Base-by-base conservation (phyloP, 73 alveolate genomes). In the Paramecium tetraurelia region DNA sequence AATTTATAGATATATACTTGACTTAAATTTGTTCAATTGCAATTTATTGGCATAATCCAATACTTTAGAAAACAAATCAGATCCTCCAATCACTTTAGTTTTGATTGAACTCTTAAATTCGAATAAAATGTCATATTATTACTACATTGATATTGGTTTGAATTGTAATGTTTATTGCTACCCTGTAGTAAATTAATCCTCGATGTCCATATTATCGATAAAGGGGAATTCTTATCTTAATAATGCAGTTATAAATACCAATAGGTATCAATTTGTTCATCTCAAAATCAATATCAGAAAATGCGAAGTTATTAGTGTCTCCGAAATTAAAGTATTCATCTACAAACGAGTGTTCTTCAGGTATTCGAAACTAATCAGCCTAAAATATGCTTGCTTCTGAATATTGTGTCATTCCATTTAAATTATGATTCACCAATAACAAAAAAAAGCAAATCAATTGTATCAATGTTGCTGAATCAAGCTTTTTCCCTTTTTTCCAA, bases 341-440 rank as follows among this genome's bases (percentile, higher is more conserved):
- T 29, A n/a, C 18, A 12, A 40, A 14, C 12, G 84, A 63, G 50
- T 72, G 53, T 11, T 72, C 86, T 36, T 72, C 86, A 16, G 40
- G 57, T 43, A 72, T 35, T 35, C 59, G 57, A 16, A 72, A 40
- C 40, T 72, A 36, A 40, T 72, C 86, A 35, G 59, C 86, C 35
- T 72, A 38, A 72, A 72, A 72, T 72, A 72, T 72, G 7, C 86
- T 72, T 9, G 38, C 86, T 38, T 72, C 86, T 33, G 86, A 72
- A 33, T 31, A 63, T 31, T 27, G 4, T 31, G 41, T 63, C 84
- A 63, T 63, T 63, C 84, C 84, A 63, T 63, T 27, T 63, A 31
- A 63, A 63, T 63, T 31, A 7, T 63, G 84, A 63, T 63, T 63
- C 6, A 33, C 48, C 20, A 63, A 20, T 2, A 63, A 29, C 12